These are phyloP conservation scores for Pseudogymnoascus verrucosus DNA, from an alignment of 2,329 filamentous ascomycete species.

Conservation along the genomic window DNA sequence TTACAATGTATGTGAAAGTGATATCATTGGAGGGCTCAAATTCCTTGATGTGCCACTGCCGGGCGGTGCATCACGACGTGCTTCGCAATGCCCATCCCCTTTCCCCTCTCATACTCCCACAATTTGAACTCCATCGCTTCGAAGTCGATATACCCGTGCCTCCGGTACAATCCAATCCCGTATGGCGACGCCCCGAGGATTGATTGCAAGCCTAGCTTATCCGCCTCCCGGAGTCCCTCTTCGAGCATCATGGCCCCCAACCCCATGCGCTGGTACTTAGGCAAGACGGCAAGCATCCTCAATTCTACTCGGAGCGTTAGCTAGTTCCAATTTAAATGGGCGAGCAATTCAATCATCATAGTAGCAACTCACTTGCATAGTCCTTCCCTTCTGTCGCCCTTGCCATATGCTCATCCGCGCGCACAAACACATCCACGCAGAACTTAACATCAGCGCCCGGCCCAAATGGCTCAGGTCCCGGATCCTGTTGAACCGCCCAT, in stretches of 20 bases:
- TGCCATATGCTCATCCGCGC: conserved; percentile 19
- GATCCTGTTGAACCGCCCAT: neutral
- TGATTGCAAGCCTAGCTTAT: conserved; percentile 18
- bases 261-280: conserved; percentile 18
- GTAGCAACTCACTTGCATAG: conserved; percentile 20
- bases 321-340: neutral
- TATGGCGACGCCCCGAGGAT: conserved; percentile 22
- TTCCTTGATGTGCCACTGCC: neutral
- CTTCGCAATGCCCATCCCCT: conserved; percentile 15
- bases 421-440: conserved; percentile 20
- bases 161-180: conserved; percentile 21
- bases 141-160: conserved; percentile 20
- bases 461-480: conserved; percentile 12
- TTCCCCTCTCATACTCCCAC: conserved; percentile 23
- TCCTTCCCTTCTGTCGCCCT: conserved; percentile 13
- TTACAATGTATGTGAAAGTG: too few relatives aligned
- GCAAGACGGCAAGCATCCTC: conserved; percentile 17
- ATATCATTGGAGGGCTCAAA: too few relatives aligned
- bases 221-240: conserved; percentile 17
- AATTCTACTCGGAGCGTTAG: conserved; percentile 17
- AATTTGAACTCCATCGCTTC: conserved; percentile 18
- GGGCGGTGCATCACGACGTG: conserved; percentile 20
- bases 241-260: conserved; percentile 20
- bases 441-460: conserved; percentile 19
- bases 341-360: neutral